These are phyloP conservation scores for Ophiognomonia clavigignenti-juglandacearum DNA, from an alignment of 2,329 filamentous ascomycete species.

Conservation along the genomic window DNA sequence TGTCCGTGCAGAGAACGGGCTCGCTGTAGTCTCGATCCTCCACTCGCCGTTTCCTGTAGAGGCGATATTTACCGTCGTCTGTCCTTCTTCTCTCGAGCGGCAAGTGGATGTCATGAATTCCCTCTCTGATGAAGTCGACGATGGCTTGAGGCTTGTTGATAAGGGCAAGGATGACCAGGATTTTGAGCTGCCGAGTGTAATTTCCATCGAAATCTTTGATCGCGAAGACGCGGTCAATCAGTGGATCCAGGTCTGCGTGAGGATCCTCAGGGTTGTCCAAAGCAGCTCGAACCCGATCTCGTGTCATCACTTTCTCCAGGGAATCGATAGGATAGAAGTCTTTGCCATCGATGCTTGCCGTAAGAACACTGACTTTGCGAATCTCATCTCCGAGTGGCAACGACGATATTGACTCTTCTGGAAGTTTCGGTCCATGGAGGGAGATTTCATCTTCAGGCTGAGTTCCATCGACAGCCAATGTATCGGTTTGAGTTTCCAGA, in stretches of 20 bases:
- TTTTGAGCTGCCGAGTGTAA: neutral
- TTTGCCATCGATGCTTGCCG: neutral
- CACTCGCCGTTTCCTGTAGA: neutral
- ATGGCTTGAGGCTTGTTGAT: neutral
- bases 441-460: neutral
- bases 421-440: neutral
- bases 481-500: neutral
- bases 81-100: neutral
- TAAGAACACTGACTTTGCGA: neutral
- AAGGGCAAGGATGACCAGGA: neutral
- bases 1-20: neutral
- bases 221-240: neutral
- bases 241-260: rapidly evolving
- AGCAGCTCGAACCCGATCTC: neutral
- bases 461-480: neutral
- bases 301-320: neutral
- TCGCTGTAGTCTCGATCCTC: neutral
- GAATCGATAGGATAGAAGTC: neutral
- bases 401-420: too few species aligned
- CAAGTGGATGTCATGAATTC: neutral
- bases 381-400: neutral
- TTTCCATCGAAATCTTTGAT: neutral
- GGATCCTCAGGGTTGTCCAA: neutral
- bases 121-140: neutral
- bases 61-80: neutral